Conservation (phyloP, 2,329 filamentous ascomycete genomes). For the Alternaria brassicae region DNA sequence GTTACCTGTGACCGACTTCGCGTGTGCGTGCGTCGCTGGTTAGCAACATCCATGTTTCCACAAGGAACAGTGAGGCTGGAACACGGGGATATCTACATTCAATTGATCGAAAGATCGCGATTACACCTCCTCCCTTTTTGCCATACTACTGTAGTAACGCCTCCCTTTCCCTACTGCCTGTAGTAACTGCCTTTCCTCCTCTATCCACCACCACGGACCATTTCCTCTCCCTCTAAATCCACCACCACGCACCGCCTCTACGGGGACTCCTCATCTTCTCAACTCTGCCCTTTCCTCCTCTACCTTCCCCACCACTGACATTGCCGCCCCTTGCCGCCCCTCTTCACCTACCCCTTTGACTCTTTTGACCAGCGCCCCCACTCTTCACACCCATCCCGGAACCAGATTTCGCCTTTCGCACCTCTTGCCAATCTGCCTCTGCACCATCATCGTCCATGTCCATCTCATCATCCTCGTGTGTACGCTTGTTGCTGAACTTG, state of each 20-base stretch:
- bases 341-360: conserved; percentile 48
- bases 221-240: conserved; percentile 16
- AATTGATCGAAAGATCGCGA: background rate
- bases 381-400: conserved; percentile 40
- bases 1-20: background rate
- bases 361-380: conserved; percentile 27
- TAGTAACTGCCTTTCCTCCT: background rate
- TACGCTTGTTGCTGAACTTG: conserved; percentile 63
- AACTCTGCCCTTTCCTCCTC: conserved; percentile 24
- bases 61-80: background rate
- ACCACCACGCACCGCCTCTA: conserved; percentile 19
- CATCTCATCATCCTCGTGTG: conserved; percentile 55
- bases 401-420: conserved; percentile 48
- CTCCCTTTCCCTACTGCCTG: conserved; percentile 5
- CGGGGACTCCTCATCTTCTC: conserved; percentile 15
- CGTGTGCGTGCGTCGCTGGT: background rate
- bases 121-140: conserved; percentile 8
- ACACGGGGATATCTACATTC: background rate
- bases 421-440: conserved; percentile 40
- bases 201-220: conserved; percentile 11
- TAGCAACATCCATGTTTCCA: background rate
- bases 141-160: background rate
- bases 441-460: conserved; percentile 55
- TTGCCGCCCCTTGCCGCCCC: conserved; percentile 44
- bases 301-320: conserved; percentile 24